Evolutionary conservation across 2,329 filamentous ascomycete species (phyloP), one percentile per base, ranked within the genome.

Genomic region (Monilinia vaccinii-corymbosi): DNA sequence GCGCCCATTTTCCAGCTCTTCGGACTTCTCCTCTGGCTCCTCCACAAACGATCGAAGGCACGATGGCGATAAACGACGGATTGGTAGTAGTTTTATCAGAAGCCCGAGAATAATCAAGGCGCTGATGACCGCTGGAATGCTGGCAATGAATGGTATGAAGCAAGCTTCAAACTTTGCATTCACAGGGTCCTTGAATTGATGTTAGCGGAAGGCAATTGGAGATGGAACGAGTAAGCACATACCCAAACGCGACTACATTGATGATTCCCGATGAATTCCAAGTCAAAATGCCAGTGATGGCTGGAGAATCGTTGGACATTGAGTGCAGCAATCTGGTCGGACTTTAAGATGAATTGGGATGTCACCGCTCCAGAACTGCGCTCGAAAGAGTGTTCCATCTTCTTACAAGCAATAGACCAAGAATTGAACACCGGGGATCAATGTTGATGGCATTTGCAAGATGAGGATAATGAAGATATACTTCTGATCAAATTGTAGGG

Each of bases 41-140:
- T 74, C 66, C 21, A 84, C 71, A 62, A 85, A 84, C 4, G 79
- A 73, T 51, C 67, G 73, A 23, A 75, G 75, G 81, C 82, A 84
- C 71, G 66, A 70, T 38, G 81, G 68, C 10, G 34, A 55, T 21
- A 63, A 77, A 46, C 74, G 71, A 66, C 65, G 70, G 40, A 60
- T 36, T 49, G 65, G 64, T 28, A 70, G 47, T 9, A 68, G 61
- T 32, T 62, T 57, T 1, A 71, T 47, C 1, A 68, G 42, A 28
- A 65, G 64, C 6, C 63, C 64, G n/a, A 73, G 45, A 10, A 73
- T 8, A 60, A 74, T 69, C 31, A 65, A 65, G 36, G 70, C 47
- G 25, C 66, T 64, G 53, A 75, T 62, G 4, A 64, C 40, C 18
- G 66, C 63, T 49, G 70, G 69, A 47, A 70, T 62, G 18, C 63